phyloP scores from a whole-genome alignment of 176 grass and related monocot species.

The Oryza officinalis region DNA sequence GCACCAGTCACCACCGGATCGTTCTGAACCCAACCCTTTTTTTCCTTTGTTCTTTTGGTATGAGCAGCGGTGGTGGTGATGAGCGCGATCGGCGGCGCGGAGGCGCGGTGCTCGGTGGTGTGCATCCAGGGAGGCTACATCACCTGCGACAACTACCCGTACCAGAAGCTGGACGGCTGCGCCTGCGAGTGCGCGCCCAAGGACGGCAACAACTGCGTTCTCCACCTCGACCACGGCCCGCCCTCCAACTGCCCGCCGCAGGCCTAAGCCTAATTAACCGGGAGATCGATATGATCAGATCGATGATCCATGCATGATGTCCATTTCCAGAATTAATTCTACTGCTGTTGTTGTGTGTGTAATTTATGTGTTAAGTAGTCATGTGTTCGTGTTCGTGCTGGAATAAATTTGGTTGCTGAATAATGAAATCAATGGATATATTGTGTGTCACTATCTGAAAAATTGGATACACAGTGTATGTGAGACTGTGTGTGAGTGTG shows the following conservation, averaged over 20 bases:
- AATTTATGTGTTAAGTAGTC: too few relatives aligned
- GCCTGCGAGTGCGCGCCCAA: slow-evolving; percentile 30
- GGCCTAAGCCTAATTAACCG: background rate
- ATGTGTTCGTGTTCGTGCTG: background rate
- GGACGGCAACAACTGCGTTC: slow-evolving; percentile 39
- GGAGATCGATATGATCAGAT: too few relatives aligned
- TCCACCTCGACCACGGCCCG: background rate
- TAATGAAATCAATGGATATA: background rate
- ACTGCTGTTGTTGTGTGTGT: background rate
- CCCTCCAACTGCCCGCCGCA: background rate
- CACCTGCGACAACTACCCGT: slow-evolving; percentile 45
- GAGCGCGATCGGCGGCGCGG: background rate
- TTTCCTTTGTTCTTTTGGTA: background rate
- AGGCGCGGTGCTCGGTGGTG: background rate
- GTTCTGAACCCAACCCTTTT: background rate
- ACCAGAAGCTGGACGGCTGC: slow-evolving; percentile 35
- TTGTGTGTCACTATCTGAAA: too few relatives aligned
- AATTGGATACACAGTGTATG: too few relatives aligned
- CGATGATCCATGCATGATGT: background rate
- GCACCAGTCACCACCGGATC: background rate
- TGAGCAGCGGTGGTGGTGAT: slow-evolving; percentile 16
- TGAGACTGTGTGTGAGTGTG: too few relatives aligned
- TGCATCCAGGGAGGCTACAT: slow-evolving; percentile 45
- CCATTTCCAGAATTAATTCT: background rate
- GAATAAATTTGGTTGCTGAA: background rate